Evolutionary conservation across 2,329 filamentous ascomycete genomes (phyloP), one percentile per base, ranked within the genome.

Genomic region (Apiospora saccharicola): DNA sequence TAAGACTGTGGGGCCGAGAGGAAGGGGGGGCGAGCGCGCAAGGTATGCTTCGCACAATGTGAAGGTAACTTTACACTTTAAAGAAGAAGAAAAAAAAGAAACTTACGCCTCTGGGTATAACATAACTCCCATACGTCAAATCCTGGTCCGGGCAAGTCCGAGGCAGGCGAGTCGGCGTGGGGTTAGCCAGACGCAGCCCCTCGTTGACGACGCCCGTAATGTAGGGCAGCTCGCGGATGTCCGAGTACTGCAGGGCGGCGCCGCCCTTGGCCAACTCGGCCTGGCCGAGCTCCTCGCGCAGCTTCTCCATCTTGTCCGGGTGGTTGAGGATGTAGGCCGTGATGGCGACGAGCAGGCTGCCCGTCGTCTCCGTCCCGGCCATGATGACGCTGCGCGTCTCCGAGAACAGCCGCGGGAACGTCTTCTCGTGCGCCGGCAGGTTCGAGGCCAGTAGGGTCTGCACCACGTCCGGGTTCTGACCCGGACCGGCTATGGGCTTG

Each of bases 311-410:
- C 70, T 75, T 75, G 10, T 53, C 44, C 14, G 74, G 72, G 61
- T 76, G 73, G 61, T 71, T 71, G 30, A 77, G 74, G 3, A 78
- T 70, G 43, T 74, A 64, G 24, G 67, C 70, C 1, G 76, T 74
- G 74, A 78, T 76, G 69, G 73, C 74, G 26, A 77, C 75, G 37
- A 77, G 71, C 0, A 75, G 72, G 4, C 75, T 77, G 22, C 74
- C 76, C 0, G 75, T 78, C 5, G 76, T 78, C 73, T 77, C 76
- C 12, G 76, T 78, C 13, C 76, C 76, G 0, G 76, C 76, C 76
- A 76, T 77, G 71, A 77, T 77, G 44, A 78, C 74, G 34, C 76
- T 77, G 14, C 76, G 74, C 19, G 71, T 75, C 69, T 77, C 76
- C 26, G 76, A 75, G 70, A 78, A 77, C 1, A 78, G 75, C 2